A percentile compares a stretch with the other conserved stretches of the same genome.
These are phyloP conservation scores for Malania oleifera DNA, from an alignment of 164 flowering plant genomes.

Conservation along the genomic window DNA sequence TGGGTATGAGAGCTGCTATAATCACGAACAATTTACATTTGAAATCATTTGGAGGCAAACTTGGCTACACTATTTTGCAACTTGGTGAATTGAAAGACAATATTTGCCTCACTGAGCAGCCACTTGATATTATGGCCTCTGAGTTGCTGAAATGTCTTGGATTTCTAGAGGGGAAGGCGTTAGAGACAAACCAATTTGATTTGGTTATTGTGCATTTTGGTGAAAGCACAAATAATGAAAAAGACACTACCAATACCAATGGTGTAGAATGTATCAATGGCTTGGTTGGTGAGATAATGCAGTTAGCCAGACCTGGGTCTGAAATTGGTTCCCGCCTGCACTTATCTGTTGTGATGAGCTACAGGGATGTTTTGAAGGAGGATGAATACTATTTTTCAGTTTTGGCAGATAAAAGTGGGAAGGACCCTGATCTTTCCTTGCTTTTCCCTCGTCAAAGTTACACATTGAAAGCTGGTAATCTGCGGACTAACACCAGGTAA, in stretches of 20 bases:
- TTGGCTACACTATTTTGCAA: slow-evolving; percentile 46
- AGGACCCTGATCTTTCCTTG: slow-evolving; percentile 31
- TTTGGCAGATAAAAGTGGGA: slow-evolving; percentile 18
- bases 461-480: slow-evolving; percentile 1
- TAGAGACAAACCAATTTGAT: slow-evolving; percentile 58
- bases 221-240: slow-evolving; percentile 19
- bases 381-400: slow-evolving; percentile 31
- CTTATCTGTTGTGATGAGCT: slow-evolving; percentile 77
- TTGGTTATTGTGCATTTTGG: slow-evolving; percentile 62
- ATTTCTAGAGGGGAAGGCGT: slow-evolving; percentile 54
- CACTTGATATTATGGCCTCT: slow-evolving; percentile 23
- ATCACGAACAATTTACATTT: slow-evolving; percentile 42
- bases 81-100: slow-evolving; percentile 30
- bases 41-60: slow-evolving; percentile 40
- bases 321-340: slow-evolving; percentile 69
- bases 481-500: neutral
- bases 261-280: slow-evolving; percentile 42
- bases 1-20: slow-evolving; percentile 87
- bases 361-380: slow-evolving; percentile 37
- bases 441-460: slow-evolving; percentile 40
- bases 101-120: slow-evolving; percentile 9
- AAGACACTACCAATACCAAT: slow-evolving; percentile 15
- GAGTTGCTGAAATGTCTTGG: slow-evolving; percentile 71
- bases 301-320: slow-evolving; percentile 43
- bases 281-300: slow-evolving; percentile 56